Evolutionary conservation across 495 filamentous ascomycete genomes (phyloP).

Genomic region (Tuber borchii): DNA sequence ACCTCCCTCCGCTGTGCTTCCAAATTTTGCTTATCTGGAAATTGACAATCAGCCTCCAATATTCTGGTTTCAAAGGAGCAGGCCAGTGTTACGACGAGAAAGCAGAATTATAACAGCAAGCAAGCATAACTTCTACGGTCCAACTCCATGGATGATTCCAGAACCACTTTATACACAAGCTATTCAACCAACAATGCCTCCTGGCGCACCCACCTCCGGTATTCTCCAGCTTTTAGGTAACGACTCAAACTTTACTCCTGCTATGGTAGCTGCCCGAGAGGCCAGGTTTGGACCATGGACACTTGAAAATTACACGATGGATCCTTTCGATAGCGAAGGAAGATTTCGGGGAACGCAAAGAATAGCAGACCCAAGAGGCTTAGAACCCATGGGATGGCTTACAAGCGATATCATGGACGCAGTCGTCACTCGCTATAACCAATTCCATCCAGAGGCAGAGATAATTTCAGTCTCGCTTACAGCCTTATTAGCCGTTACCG

Average conservation of each 20-base stretch:
- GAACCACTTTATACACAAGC: background rate
- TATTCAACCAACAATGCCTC: background rate
- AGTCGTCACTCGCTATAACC: background rate
- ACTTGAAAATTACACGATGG: background rate
- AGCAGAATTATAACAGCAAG: background rate
- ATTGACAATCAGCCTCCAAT: background rate
- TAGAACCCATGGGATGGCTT: background rate
- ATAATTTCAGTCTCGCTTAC: background rate
- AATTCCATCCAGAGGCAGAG: background rate
- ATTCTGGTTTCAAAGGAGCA: background rate
- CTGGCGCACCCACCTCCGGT: background rate
- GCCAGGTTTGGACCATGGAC: background rate
- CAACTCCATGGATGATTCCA: slow-evolving; percentile 1
- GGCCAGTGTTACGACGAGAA: background rate
- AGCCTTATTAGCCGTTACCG: background rate
- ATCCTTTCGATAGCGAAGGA: background rate
- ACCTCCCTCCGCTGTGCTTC: background rate
- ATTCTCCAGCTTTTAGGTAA: background rate
- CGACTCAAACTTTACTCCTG: background rate
- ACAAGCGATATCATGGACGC: slow-evolving; percentile 1
- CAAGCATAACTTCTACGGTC: background rate
- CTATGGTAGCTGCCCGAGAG: background rate
- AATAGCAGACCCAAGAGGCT: background rate
- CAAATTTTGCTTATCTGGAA: background rate
- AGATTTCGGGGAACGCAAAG: background rate